Percentiles rank a stretch among this genome's conserved stretches.
phyloP scores from a whole-genome alignment of 139 green algal genomes.

The Astrephomene gubernaculifera region DNA sequence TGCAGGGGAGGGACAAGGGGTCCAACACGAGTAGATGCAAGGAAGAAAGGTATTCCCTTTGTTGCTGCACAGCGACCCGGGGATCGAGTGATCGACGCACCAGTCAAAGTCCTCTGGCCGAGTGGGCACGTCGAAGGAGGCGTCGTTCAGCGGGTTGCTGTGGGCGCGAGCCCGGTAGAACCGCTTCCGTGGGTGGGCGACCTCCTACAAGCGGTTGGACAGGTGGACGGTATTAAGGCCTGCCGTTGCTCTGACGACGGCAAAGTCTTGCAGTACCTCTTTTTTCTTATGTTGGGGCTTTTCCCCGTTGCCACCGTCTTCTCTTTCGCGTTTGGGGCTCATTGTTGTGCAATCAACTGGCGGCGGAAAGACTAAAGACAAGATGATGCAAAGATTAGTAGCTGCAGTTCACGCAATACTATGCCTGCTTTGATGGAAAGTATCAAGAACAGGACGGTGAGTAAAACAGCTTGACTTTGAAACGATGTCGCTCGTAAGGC shows the following conservation, averaged over 20 bases:
- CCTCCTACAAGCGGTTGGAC: background rate
- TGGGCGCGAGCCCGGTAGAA: conserved; percentile 94
- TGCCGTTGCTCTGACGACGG: background rate
- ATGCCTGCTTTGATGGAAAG: no score
- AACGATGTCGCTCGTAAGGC: no score
- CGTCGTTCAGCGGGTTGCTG: conserved; percentile 96
- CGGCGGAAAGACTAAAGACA: background rate
- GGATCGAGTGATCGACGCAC: conserved; percentile 61
- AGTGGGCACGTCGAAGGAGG: conserved; percentile 77
- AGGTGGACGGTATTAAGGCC: background rate
- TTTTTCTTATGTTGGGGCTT: conserved; percentile 15
- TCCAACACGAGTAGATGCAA: no score
- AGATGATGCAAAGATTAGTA: no score
- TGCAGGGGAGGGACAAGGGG: no score
- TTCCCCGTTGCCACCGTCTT: conserved; percentile 9
- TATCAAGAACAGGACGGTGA: no score
- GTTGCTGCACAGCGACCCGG: no score
- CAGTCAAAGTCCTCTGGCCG: conserved; percentile 76
- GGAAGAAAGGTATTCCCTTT: no score
- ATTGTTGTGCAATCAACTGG: background rate
- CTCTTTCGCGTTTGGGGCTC: conserved; percentile 1
- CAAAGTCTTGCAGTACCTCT: background rate
- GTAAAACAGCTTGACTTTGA: no score
- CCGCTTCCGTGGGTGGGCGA: conserved; percentile 75
- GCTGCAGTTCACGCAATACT: no score